Percentiles rank a stretch among this genome's conserved stretches.
Evolutionary conservation across 2,329 filamentous ascomycete species (phyloP).

Genomic region (Verticillium longisporum): DNA sequence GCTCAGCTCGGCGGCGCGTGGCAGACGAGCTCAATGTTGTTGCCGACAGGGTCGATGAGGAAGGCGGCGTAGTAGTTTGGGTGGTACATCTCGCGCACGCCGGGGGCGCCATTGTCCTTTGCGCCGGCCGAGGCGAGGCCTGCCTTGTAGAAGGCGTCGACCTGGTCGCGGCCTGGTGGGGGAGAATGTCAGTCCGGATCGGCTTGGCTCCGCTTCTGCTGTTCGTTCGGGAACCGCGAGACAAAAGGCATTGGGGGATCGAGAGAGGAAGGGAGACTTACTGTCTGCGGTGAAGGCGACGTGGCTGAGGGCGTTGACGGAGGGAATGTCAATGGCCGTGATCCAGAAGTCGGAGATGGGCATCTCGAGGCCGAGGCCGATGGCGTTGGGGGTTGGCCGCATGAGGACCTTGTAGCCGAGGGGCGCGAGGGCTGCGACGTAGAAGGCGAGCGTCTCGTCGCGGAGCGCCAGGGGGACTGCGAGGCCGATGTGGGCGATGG

Average conservation of each 20-base stretch:
- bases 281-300: constrained; percentile 24
- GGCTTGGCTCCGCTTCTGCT: no score
- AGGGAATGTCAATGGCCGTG: constrained; percentile 6
- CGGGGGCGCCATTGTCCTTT: constrained; percentile 41
- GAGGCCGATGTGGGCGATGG: constrained; percentile 27
- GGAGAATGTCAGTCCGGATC: neutral
- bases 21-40: constrained; percentile 43
- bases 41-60: constrained; percentile 41
- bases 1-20: constrained; percentile 4
- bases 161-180: constrained; percentile 26
- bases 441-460: constrained; percentile 22
- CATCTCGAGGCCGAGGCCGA: constrained; percentile 22
- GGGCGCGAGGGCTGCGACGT: constrained; percentile 25
- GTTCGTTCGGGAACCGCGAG: no score
- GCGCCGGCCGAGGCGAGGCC: constrained; percentile 35
- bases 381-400: constrained; percentile 18
- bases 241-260: no score
- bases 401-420: constrained; percentile 25
- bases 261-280: no score
- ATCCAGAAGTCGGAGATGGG: constrained; percentile 23
- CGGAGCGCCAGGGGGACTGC: constrained; percentile 19
- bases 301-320: constrained; percentile 16
- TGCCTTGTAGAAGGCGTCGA: constrained; percentile 36
- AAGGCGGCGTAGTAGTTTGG: constrained; percentile 43
- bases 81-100: constrained; percentile 33